phyloP scores from a whole-genome alignment of 768 basidiomycete genomes.

The Macrocybe gigantea region DNA sequence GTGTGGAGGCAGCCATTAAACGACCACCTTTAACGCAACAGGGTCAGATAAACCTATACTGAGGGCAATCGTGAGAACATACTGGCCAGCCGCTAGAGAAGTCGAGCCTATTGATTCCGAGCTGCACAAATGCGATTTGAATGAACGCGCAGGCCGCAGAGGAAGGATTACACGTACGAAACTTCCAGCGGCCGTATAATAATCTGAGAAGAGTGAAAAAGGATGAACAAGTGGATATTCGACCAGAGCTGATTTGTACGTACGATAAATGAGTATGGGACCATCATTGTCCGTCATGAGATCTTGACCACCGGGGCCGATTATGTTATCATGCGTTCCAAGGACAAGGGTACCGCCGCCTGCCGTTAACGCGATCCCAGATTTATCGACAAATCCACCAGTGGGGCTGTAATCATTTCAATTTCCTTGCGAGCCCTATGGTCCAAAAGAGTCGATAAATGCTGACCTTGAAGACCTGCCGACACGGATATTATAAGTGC shows the following conservation, averaged over 20 bases:
- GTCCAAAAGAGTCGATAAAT: not conserved
- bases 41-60: no score
- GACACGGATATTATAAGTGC: slow-evolving; percentile 58
- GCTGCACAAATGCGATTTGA: slow-evolving; percentile 13
- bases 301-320: slow-evolving; percentile 54
- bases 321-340: slow-evolving; percentile 33
- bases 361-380: slow-evolving; percentile 34
- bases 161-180: slow-evolving; percentile 24
- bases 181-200: slow-evolving; percentile 41
- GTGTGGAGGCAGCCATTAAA: no score
- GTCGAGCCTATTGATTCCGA: slow-evolving; percentile 41
- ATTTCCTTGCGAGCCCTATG: not conserved
- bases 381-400: slow-evolving; percentile 41
- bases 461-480: slow-evolving; percentile 40
- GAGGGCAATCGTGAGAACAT: no score
- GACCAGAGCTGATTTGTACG: slow-evolving; percentile 12
- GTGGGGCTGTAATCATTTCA: slow-evolving; percentile 21
- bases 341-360: slow-evolving; percentile 53
- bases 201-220: slow-evolving; percentile 25
- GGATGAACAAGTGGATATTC: not conserved
- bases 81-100: slow-evolving; percentile 49
- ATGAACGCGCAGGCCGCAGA: not conserved
- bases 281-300: slow-evolving; percentile 39
- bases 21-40: no score
- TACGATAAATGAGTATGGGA: slow-evolving; percentile 45